These are phyloP conservation scores for Poa pratensis DNA, from an alignment of 176 grass and related monocot genomes.

Conservation along the genomic window DNA sequence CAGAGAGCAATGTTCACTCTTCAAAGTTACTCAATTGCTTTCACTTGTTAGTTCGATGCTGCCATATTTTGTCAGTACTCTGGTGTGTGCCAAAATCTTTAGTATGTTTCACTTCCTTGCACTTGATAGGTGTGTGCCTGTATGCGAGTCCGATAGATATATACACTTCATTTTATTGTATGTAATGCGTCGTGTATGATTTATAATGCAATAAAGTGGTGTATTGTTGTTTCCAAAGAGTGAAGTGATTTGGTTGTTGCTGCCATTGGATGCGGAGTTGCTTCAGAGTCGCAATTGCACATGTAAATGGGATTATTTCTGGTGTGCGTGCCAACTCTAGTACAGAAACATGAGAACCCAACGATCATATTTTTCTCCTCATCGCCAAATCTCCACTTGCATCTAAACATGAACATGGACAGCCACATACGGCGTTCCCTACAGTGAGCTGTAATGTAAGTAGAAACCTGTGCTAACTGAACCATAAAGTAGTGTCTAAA, in stretches of 20 bases:
- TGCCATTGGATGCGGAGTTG: not conserved
- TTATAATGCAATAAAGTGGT: not conserved
- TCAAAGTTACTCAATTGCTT: not conserved
- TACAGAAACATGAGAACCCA: not conserved
- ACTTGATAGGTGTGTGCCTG: not conserved
- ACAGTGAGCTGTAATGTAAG: not conserved
- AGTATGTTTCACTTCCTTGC: not conserved
- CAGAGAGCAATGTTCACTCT: not conserved
- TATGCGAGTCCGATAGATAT: not conserved
- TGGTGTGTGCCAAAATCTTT: not conserved
- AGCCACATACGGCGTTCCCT: not conserved
- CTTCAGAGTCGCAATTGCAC: not conserved
- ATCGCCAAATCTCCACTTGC: not conserved
- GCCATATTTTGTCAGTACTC: not conserved
- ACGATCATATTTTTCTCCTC: not conserved
- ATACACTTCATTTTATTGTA: not conserved
- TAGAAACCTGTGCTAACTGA: not conserved
- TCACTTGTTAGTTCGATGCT: not conserved
- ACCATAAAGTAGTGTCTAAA: not conserved
- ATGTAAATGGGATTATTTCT: not conserved
- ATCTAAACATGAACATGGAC: not conserved
- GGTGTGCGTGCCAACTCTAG: not conserved
- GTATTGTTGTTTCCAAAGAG: not conserved
- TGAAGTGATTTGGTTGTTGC: not conserved
- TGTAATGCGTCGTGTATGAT: not conserved